Conservation (phyloP, 192 early-diverging fungal genomes). For the Physocladia obscura region DNA sequence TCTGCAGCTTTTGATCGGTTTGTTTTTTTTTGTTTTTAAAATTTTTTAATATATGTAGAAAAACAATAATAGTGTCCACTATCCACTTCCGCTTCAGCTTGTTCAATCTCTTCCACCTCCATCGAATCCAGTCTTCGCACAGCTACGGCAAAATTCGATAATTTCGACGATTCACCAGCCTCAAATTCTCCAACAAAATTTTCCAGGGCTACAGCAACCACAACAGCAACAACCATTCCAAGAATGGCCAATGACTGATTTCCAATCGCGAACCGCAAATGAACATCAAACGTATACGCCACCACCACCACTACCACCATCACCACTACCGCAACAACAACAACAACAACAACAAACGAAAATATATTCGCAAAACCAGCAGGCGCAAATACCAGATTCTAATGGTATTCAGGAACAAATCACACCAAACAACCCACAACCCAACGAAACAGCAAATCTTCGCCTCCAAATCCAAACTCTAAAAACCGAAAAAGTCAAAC, state of each 20-base stretch:
- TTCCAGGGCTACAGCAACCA: background rate
- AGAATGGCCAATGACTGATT: background rate
- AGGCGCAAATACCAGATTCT: too few species aligned
- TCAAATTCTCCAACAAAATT: background rate
- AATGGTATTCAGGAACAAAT: background rate
- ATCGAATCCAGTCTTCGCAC: too few species aligned
- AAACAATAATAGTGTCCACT: slow-evolving; percentile 44
- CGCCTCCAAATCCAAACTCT: slow-evolving; percentile 23
- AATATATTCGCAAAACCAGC: background rate
- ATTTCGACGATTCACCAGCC: too few species aligned
- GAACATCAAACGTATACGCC: background rate
- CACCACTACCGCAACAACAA: too few species aligned
- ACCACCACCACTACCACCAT: too few species aligned
- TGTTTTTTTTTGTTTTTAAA: background rate
- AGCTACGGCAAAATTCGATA: too few species aligned
- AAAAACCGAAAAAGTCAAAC: slow-evolving; percentile 13
- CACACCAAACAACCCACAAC: background rate
- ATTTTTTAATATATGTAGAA: background rate
- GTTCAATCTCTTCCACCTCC: background rate
- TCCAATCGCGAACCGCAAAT: background rate
- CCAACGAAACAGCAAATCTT: background rate
- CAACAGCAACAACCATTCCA: background rate
- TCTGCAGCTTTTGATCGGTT: slow-evolving; percentile 52
- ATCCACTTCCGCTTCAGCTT: slow-evolving; percentile 48
- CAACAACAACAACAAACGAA: background rate